Base-by-base conservation (phyloP, 2,329 filamentous ascomycete species). In the Cyclaneusma minus region DNA sequence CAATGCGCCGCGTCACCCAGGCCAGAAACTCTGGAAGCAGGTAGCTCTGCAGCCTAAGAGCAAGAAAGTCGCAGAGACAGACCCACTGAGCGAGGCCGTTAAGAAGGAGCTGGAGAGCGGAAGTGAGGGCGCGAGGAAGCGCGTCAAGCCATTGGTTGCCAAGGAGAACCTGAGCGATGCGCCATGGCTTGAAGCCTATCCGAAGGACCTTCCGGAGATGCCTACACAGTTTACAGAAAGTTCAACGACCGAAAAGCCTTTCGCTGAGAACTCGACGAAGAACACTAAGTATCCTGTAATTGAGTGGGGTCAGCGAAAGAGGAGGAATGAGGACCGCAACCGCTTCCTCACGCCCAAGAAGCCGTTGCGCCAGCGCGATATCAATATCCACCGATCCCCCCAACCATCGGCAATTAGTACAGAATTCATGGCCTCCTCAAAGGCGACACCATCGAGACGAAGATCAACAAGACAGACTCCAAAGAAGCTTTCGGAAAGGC, bases 61-160 rank as follows among this genome's bases (percentile, higher is more conserved):
- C 8, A 28, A 39, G 12, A 41, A 43, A 20, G 37, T 41, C 28
- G 9, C 26, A n/a, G 41, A 38, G 21, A n/a, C n/a, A n/a, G n/a
- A 11, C n/a, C 8, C 18, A 11, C 8, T 20, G 18, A 21, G 34
- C 10, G 30, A 36, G 8, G 31, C 33, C 16, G 35, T 35, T 3
- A 34, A 42, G 24, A 21, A 21, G 8, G 55, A 58, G 32, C 39
- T 58, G 4, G 40, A 46, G 10, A 43, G 37, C 13, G 45, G 48
- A 13, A 48, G 51, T 3, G 24, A 29, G 3, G 47, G 44, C 0
- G 21, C 44, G 13, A 43, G 55, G 16, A 59, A 59, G 35, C 48
- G 42, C 29, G 24, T 29, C 12, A 44, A 49, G n/a, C 38, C 34
- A 8, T 25, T 32, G 6, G 31, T 30, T 10, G 34, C 48, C 22